Evolutionary conservation across 2,329 filamentous ascomycete genomes (phyloP).

Genomic region (Neonectria hederae): DNA sequence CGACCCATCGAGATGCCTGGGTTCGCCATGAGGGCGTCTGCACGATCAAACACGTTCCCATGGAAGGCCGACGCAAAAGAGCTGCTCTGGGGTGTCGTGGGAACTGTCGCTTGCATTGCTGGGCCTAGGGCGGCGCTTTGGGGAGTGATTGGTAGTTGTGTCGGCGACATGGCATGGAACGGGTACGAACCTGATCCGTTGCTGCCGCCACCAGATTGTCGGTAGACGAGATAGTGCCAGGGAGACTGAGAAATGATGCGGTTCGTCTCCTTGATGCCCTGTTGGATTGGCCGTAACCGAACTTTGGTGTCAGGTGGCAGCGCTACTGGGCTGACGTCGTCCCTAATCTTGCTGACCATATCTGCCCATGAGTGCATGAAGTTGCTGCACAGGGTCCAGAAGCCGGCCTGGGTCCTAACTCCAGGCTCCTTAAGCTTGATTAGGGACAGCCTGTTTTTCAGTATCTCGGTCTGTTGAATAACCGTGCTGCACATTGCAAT

Average conservation of each 20-base stretch:
- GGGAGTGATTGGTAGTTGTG: slow-evolving; percentile 77
- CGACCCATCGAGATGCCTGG: slow-evolving; percentile 67
- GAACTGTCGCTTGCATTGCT: slow-evolving; percentile 88
- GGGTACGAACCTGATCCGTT: slow-evolving; percentile 36
- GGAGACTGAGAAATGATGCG: slow-evolving; percentile 72
- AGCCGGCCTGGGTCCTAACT: slow-evolving; percentile 69
- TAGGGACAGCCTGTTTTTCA: slow-evolving; percentile 76
- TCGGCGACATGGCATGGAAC: slow-evolving; percentile 42
- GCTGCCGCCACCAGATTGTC: slow-evolving; percentile 22
- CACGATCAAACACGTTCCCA: slow-evolving; percentile 69
- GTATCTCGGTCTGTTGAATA: slow-evolving; percentile 76
- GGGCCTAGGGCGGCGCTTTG: slow-evolving; percentile 89
- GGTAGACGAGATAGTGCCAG: slow-evolving; percentile 58
- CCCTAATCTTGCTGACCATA: slow-evolving; percentile 69
- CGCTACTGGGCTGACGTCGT: slow-evolving; percentile 60
- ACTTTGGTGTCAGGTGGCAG: slow-evolving; percentile 74
- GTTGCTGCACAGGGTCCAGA: slow-evolving; percentile 77
- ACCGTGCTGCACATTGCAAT: slow-evolving; percentile 76
- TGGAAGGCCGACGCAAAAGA: slow-evolving; percentile 65
- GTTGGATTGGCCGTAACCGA: slow-evolving; percentile 82
- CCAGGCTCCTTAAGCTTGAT: slow-evolving; percentile 89
- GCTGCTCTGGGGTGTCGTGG: slow-evolving; percentile 71
- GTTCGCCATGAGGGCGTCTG: slow-evolving; percentile 66
- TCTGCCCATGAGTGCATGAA: slow-evolving; percentile 77
- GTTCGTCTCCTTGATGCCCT: slow-evolving; percentile 81